Conservation (phyloP, 441 rosid genomes). For the Eutrema salsugineum region DNA sequence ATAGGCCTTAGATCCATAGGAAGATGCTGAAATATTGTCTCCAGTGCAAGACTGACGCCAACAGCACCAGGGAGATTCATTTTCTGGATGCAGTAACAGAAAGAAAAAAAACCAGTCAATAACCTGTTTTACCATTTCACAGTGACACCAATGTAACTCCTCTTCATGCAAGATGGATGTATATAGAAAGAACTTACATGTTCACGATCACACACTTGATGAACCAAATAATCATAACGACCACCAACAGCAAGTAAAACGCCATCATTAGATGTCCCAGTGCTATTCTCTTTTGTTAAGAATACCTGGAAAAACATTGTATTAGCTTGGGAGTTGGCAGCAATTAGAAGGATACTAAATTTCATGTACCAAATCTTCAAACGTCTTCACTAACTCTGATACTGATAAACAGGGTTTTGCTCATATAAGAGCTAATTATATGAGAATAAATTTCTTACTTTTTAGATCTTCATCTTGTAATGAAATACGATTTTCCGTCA, state of each 20-base stretch:
- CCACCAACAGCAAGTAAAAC: conserved; percentile 92
- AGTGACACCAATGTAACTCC: not conserved
- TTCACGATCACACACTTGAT: conserved; percentile 72
- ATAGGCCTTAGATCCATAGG: conserved; percentile 63
- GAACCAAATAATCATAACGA: conserved; percentile 86
- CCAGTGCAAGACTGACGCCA: conserved; percentile 88
- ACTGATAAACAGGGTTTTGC: not conserved
- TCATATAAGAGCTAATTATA: not conserved
- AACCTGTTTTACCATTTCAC: not conserved
- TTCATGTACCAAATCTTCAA: not conserved
- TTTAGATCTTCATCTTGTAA: not conserved
- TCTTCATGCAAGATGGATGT: conserved; percentile 5
- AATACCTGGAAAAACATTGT: conserved; percentile 48
- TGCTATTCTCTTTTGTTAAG: conserved; percentile 61
- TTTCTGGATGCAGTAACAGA: conserved; percentile 46
- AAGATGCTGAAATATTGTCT: conserved; percentile 73
- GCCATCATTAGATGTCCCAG: conserved; percentile 70
- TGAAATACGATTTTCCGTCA: not conserved
- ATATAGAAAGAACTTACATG: conserved; percentile 45
- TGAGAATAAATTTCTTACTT: not conserved
- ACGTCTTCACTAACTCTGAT: not conserved
- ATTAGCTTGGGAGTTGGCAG: not conserved
- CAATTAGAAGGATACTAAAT: not conserved
- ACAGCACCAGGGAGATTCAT: conserved; percentile 86
- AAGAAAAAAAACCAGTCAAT: not conserved